These are phyloP conservation scores for Pestalotiopsis sp. DNA, from an alignment of 2,329 filamentous ascomycete genomes.

Conservation along the genomic window DNA sequence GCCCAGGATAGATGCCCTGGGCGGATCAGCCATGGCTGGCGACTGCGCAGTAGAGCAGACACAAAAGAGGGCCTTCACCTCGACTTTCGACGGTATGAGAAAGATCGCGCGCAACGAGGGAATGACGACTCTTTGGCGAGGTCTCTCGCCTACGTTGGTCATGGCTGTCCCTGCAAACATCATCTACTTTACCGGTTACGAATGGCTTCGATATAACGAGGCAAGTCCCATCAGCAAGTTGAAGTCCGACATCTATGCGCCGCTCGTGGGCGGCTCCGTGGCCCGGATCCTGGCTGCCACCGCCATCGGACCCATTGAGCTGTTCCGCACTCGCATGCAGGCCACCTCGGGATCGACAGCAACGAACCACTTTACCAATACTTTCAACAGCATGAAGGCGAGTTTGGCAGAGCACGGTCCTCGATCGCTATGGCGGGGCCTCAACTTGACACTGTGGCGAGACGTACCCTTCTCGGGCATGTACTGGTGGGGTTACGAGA, in stretches of 20 bases:
- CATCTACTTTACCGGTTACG: conserved; percentile 98
- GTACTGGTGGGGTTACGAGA: conserved; percentile 98
- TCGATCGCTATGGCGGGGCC: conserved; percentile 82
- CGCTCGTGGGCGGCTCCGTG: conserved; percentile 76
- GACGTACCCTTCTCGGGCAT: conserved; percentile 96
- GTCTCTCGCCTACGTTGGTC: conserved; percentile 87
- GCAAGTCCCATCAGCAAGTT: conserved; percentile 70
- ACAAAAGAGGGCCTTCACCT: conserved; percentile 81
- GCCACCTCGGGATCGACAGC: conserved; percentile 64
- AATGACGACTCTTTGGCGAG: conserved; percentile 83
- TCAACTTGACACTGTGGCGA: conserved; percentile 91
- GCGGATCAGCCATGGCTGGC: conserved; percentile 48
- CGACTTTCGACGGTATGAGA: conserved; percentile 86
- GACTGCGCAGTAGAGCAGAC: conserved; percentile 89
- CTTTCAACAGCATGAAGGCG: conserved; percentile 72
- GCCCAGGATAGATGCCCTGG: conserved; percentile 52
- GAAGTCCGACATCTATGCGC: conserved; percentile 72
- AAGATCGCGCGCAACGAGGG: conserved; percentile 97
- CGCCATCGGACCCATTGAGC: conserved; percentile 87
- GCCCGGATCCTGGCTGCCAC: conserved; percentile 82
- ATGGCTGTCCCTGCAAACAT: conserved; percentile 97
- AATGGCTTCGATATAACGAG: conserved; percentile 81
- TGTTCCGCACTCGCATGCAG: conserved; percentile 91
- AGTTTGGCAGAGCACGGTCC: conserved; percentile 83
- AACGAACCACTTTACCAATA: conserved; percentile 76